Base-by-base conservation (phyloP, 768 basidiomycete species). In the Phallus indusiatus region DNA sequence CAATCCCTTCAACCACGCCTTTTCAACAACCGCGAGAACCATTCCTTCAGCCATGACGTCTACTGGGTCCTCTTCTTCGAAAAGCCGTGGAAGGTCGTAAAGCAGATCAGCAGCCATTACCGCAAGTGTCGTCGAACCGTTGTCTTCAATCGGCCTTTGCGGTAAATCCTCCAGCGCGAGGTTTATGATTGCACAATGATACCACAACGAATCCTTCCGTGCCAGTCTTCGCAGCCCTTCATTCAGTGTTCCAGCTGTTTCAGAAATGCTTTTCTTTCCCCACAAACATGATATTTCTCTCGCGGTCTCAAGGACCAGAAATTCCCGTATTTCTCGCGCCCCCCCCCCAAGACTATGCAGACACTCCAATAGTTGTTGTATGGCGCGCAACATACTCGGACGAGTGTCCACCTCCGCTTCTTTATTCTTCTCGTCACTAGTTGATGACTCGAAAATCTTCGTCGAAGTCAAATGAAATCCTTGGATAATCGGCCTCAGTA, bases 121-220 rank as follows among this genome's bases (percentile, higher is more conserved):
- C 20, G 49, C 34, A 20, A 59, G 50, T 36, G 52, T 8, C 16
- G 24, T 51, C 28, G 20, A 12, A 42, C 17, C 50, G 12, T 24
- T 42, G 5, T 52, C 49, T 18, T 28, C 11, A 33, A 35, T 18
- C 33, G 18, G 37, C 18, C 35, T 8, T 21, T 48, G 20, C 17
- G 57, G 57, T 12, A 59, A 42, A 18, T 22, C 36, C 22, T 59
- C 57, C 28, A 59, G 34, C 20, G 57, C 60, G 56, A 70, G 60
- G 60, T 78, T 76, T 33, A 81, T 67, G 50, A 75, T 61, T 42
- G 70, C 71, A 64, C 79, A 81, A 33, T 81, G 69, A 68, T 79
- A 82, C 80, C 80, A 82, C 11, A 78, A 52, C 22, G 78, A 63
- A 61, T 82, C 81, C 61, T 80, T 80, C 48, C 68, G 70, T 20